These are phyloP conservation scores for Calocybe indica DNA, from an alignment of 768 basidiomycete species.

Conservation along the genomic window DNA sequence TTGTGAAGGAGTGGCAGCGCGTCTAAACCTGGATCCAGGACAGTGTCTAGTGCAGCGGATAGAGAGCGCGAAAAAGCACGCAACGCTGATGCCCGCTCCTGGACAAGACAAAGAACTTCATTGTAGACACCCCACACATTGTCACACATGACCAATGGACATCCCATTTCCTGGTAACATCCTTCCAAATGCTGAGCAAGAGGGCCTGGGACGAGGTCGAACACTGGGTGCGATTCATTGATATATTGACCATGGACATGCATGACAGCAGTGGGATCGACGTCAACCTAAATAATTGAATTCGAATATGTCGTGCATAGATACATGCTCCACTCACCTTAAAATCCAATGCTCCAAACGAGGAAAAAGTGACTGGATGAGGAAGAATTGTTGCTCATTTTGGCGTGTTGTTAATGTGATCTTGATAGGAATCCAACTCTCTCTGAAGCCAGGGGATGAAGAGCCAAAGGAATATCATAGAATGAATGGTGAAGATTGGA, in stretches of 20 bases:
- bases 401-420: constrained; percentile 13
- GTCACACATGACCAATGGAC: background rate
- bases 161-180: constrained; percentile 7
- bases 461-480: constrained; percentile 34
- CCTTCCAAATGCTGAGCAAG: constrained; percentile 9
- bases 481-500: no score
- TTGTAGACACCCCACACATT: constrained; percentile 5
- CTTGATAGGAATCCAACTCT: constrained; percentile 25
- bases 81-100: background rate
- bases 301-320: no score
- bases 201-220: constrained; percentile 21
- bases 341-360: constrained; percentile 24
- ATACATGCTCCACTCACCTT: constrained; percentile 15
- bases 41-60: no score
- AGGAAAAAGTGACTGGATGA: no score
- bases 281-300: background rate
- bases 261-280: background rate
- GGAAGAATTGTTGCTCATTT: constrained; percentile 30
- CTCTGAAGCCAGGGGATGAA: constrained; percentile 34
- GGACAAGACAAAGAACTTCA: background rate
- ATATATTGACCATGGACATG: constrained; percentile 17
- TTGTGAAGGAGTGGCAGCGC: no score
- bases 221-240: constrained; percentile 18
- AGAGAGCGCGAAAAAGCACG: no score
- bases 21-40: no score